Evolutionary conservation across 1,284 basidiomycete genomes (phyloP).

Genomic region (Cystobasidium slooffiae): DNA sequence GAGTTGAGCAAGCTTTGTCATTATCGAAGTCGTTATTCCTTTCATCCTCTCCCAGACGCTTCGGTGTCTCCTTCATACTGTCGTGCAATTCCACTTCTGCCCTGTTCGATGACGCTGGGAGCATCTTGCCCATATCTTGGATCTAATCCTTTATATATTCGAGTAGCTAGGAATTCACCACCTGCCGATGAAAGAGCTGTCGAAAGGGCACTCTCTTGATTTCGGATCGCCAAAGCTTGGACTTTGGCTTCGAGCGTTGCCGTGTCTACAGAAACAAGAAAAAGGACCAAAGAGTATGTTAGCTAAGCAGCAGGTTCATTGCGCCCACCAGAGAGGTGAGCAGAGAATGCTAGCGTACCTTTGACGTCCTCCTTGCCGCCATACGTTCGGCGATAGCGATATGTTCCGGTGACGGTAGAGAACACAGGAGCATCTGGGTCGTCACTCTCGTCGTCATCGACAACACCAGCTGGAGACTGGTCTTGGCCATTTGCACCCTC

Average conservation of each 20-base stretch:
- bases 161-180: slow-evolving; percentile 70
- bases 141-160: slow-evolving; percentile 84
- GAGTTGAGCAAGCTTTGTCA: not conserved
- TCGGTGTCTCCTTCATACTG: slow-evolving; percentile 67
- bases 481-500: slow-evolving; percentile 61
- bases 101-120: slow-evolving; percentile 82
- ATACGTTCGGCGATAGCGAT: slow-evolving; percentile 75
- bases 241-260: slow-evolving; percentile 17
- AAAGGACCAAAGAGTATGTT: not conserved
- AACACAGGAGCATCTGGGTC: slow-evolving; percentile 66
- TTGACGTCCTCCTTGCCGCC: slow-evolving; percentile 51
- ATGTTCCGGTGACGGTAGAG: slow-evolving; percentile 84
- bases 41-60: slow-evolving; percentile 6
- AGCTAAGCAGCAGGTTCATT: no score
- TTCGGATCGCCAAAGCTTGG: slow-evolving; percentile 26
- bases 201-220: slow-evolving; percentile 39
- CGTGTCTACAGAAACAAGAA: slow-evolving; percentile 23
- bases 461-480: slow-evolving; percentile 48
- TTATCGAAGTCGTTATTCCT: not conserved
- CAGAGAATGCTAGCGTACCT: not conserved
- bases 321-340: no score
- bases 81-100: slow-evolving; percentile 83
- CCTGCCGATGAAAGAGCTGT: slow-evolving; percentile 39
- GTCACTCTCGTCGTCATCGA: slow-evolving; percentile 17
- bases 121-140: slow-evolving; percentile 75